Conservation (phyloP, 805 yeast species). For the Maudiozyma bulderi region DNA sequence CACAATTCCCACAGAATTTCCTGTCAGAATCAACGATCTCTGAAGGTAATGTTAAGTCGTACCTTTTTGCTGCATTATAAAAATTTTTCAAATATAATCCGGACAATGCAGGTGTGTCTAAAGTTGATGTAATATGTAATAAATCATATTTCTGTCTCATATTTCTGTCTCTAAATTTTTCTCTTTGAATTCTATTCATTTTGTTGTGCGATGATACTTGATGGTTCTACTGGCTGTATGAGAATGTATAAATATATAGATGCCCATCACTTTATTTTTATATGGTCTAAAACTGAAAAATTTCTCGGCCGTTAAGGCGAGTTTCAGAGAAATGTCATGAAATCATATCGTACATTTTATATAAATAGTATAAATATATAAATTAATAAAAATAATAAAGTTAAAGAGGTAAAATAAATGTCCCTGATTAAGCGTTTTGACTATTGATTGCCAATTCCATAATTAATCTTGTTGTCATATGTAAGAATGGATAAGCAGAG, state of each 20-base stretch:
- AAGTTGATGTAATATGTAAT: slow-evolving; percentile 17
- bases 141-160: slow-evolving; percentile 22
- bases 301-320: background rate
- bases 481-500: slow-evolving; percentile 90
- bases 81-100: slow-evolving; percentile 27
- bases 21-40: slow-evolving; percentile 11
- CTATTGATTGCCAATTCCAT: slow-evolving; percentile 91
- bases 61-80: slow-evolving; percentile 21
- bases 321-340: background rate
- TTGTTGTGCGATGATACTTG: background rate
- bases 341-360: background rate
- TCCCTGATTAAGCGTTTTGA: slow-evolving; percentile 1
- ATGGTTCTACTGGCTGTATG: background rate
- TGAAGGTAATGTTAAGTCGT: slow-evolving; percentile 20
- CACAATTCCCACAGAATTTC: slow-evolving; percentile 27
- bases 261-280: background rate
- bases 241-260: background rate
- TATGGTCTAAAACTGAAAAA: background rate
- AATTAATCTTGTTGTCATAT: slow-evolving; percentile 81
- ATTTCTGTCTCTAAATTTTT: slow-evolving; percentile 19
- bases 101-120: slow-evolving; percentile 16
- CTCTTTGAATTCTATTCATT: slow-evolving; percentile 20
- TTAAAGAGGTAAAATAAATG: background rate
- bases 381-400: background rate
- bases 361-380: background rate